Percentiles rank a stretch among this genome's conserved stretches.
Conservation (phyloP, 1,139 yeast species). For the Yamadazyma siamensis region DNA sequence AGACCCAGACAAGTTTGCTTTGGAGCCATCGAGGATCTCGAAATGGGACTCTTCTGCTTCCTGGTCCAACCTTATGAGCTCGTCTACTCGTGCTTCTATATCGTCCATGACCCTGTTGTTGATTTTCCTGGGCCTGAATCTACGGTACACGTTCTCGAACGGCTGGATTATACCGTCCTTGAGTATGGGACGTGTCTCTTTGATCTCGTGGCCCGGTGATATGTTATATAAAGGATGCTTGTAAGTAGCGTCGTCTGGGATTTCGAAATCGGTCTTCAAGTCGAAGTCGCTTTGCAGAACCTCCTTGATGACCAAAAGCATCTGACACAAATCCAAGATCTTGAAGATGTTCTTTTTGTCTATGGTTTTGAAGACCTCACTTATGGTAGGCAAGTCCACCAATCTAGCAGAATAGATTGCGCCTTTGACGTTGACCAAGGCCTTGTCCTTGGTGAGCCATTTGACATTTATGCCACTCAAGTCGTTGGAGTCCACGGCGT, state of each 20-base stretch:
- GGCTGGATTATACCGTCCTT: conserved; percentile 88
- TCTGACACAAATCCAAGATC: conserved; percentile 82
- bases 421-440: conserved; percentile 57
- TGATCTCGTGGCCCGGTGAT: conserved; percentile 38
- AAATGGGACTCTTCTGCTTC: conserved; percentile 81
- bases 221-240: conserved; percentile 47
- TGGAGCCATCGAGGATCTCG: conserved; percentile 64
- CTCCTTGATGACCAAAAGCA: conserved; percentile 69
- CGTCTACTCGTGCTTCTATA: conserved; percentile 77
- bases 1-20: conserved; percentile 14
- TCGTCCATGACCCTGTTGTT: conserved; percentile 54
- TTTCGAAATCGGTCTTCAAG: conserved; percentile 40
- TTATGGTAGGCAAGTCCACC: conserved; percentile 84
- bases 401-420: conserved; percentile 76
- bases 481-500: conserved; percentile 80
- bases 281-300: conserved; percentile 45
- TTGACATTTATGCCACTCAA: conserved; percentile 68
- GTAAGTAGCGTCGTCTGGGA: conserved; percentile 35
- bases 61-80: conserved; percentile 69
- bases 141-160: conserved; percentile 43
- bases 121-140: conserved; percentile 50
- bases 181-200: conserved; percentile 44
- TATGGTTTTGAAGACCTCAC: conserved; percentile 84
- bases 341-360: conserved; percentile 89
- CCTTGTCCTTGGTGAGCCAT: conserved; percentile 79